phyloP scores from a whole-genome alignment of 805 yeast genomes.

The Pichia heedii region DNA sequence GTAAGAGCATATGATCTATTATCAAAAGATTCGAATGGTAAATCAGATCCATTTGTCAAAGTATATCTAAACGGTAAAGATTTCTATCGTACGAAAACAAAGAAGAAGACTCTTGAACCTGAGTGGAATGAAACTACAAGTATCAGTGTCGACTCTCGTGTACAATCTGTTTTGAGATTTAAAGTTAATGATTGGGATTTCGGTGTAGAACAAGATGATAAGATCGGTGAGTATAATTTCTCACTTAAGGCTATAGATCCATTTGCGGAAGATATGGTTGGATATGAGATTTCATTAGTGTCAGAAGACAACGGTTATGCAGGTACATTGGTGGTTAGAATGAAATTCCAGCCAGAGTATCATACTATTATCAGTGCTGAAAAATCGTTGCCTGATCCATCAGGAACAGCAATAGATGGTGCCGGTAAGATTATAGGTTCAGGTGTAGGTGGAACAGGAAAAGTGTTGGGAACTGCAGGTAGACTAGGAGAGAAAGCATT shows the following conservation, averaged over 20 bases:
- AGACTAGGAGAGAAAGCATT: slow-evolving; percentile 45
- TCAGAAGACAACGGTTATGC: slow-evolving; percentile 44
- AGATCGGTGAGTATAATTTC: slow-evolving; percentile 56
- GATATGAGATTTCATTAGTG: slow-evolving; percentile 39
- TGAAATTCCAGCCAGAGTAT: slow-evolving; percentile 64
- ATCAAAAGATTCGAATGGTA: slow-evolving; percentile 86
- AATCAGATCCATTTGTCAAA: slow-evolving; percentile 84
- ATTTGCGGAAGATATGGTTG: slow-evolving; percentile 38
- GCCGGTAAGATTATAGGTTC: slow-evolving; percentile 38
- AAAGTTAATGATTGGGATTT: slow-evolving; percentile 86
- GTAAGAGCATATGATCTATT: slow-evolving; percentile 58
- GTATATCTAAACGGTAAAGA: slow-evolving; percentile 57
- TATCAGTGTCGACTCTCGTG: slow-evolving; percentile 51
- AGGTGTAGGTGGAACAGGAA: slow-evolving; percentile 33
- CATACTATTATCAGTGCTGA: slow-evolving; percentile 34
- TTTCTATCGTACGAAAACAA: slow-evolving; percentile 65
- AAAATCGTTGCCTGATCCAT: slow-evolving; percentile 31
- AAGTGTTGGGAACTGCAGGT: slow-evolving; percentile 36
- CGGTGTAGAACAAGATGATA: slow-evolving; percentile 79
- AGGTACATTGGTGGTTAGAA: slow-evolving; percentile 54
- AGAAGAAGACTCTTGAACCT: slow-evolving; percentile 87
- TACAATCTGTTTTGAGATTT: slow-evolving; percentile 47
- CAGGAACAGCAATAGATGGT: slow-evolving; percentile 35
- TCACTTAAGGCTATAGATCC: slow-evolving; percentile 56
- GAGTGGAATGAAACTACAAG: slow-evolving; percentile 68